Evolutionary conservation across 2,329 filamentous ascomycete species (phyloP), one percentile per base, ranked within the genome.

Genomic region (Camillea tinctor): DNA sequence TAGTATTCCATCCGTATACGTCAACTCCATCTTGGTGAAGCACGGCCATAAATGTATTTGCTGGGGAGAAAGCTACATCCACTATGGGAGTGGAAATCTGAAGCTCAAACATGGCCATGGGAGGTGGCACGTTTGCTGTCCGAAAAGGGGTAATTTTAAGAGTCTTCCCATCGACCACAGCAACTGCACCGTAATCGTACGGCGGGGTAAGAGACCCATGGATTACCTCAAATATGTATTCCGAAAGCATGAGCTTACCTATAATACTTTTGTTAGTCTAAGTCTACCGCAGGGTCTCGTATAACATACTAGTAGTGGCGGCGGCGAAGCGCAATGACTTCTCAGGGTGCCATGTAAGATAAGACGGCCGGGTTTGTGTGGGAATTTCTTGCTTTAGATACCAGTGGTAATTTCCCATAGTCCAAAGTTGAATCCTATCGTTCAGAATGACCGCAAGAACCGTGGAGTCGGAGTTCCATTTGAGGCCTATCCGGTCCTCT

Each of bases 401-500:
- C 85, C 95, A 99, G 73, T 98, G 92, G 68, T 99, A 99, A 74
- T 99, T 99, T 20, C 92, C 91, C 83, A 90, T 97, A 0, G 93
- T 97, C 95, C 95, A 99, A 1, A 99, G 79, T 72, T 99, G 95
- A n/a, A 95, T 79, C 58, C 86, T 84, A 64, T 93, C 85, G 30
- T 80, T 79, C 67, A 93, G 86, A 1, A 85, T 81, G n/a, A 97
- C 88, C 5, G 94, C 93, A 52, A 99, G 81, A 0, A 97, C 92
- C 1, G 88, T 94, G 0, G 95, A 99, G 73, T 99, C 94, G 4
- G 87, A 83, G 71, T 97, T 99, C 95, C 95, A 99, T 53, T 85
- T 83, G 15, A 99, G 79, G 24, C 79, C 77, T 57, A 96, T 88
- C 54, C 82, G 79, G 50, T 82, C 81, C 11, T 81, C 82, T 66